Evolutionary conservation across 2,329 filamentous ascomycete species (phyloP).

Genomic region (Stagonosporopsis chrysanthemi): DNA sequence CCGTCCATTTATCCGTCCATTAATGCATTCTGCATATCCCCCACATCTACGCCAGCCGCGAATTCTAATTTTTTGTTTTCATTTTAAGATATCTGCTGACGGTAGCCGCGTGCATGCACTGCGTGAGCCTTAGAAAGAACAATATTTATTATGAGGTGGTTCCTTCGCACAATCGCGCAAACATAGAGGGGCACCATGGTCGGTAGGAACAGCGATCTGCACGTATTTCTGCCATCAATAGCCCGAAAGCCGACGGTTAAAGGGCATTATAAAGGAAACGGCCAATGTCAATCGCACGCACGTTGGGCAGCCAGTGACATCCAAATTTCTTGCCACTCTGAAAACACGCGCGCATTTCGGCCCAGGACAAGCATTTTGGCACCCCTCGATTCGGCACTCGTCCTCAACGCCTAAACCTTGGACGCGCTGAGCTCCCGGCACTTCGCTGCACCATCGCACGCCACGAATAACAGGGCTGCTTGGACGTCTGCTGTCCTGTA

Average conservation of each 20-base stretch:
- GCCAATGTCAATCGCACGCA: slow-evolving; percentile 11
- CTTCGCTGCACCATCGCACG: slow-evolving; percentile 9
- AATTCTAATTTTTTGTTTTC: slow-evolving; percentile 7
- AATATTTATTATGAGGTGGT: slow-evolving; percentile 8
- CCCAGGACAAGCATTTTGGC: slow-evolving; percentile 17
- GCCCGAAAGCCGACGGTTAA: slow-evolving; percentile 19
- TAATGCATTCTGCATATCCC: slow-evolving; percentile 4
- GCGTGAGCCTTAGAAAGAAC: neutral
- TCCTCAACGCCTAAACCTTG: slow-evolving; percentile 8
- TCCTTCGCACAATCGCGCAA: neutral
- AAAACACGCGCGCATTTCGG: neutral
- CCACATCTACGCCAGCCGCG: slow-evolving; percentile 4
- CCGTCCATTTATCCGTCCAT: slow-evolving; percentile 19
- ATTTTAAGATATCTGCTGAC: slow-evolving; percentile 2
- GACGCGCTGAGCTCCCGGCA: slow-evolving; percentile 8
- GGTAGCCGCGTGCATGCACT: slow-evolving; percentile 1
- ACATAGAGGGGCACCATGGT: neutral
- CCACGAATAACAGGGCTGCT: slow-evolving; percentile 9
- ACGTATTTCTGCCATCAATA: slow-evolving; percentile 7
- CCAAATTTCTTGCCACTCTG: neutral
- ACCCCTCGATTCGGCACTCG: slow-evolving; percentile 10
- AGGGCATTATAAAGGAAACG: slow-evolving; percentile 18
- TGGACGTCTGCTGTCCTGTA: neutral
- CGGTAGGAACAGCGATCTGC: slow-evolving; percentile 6
- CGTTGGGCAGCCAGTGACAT: slow-evolving; percentile 12